A percentile compares a stretch with the other conserved stretches of the same genome.
Evolutionary conservation across 352 stramenopile species (phyloP).

Genomic region (Aphanomyces stellatus): DNA sequence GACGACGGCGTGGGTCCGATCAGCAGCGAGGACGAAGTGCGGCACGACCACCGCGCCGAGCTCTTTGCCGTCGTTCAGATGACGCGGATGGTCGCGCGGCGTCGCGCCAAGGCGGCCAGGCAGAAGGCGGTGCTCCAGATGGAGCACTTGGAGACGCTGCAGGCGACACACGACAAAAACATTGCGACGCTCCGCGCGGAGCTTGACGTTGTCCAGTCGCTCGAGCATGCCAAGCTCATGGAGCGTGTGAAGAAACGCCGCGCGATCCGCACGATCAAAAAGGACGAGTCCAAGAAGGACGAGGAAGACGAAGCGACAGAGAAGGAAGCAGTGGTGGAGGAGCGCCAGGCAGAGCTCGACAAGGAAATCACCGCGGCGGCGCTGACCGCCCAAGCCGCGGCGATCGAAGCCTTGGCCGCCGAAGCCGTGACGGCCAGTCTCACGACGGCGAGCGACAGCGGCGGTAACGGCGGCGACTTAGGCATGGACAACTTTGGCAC

Average conservation of each 20-base stretch:
- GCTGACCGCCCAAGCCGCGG: background rate
- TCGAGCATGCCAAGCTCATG: background rate
- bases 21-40: background rate
- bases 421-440: background rate
- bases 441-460: background rate
- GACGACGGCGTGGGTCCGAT: background rate
- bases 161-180: background rate
- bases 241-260: background rate
- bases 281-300: background rate
- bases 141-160: background rate
- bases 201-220: background rate
- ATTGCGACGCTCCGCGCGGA: background rate
- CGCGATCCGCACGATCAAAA: background rate
- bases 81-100: background rate
- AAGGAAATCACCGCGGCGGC: background rate
- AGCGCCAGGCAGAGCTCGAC: background rate
- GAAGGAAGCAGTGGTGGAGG: background rate
- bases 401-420: background rate
- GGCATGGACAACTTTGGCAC: background rate
- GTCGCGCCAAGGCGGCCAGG: background rate
- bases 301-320: background rate
- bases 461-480: background rate
- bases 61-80: background rate
- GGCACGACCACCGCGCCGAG: background rate
- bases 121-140: background rate